These are phyloP conservation scores for Penicillium sclerotiorum DNA, from an alignment of 2,329 filamentous ascomycete species.

Conservation along the genomic window DNA sequence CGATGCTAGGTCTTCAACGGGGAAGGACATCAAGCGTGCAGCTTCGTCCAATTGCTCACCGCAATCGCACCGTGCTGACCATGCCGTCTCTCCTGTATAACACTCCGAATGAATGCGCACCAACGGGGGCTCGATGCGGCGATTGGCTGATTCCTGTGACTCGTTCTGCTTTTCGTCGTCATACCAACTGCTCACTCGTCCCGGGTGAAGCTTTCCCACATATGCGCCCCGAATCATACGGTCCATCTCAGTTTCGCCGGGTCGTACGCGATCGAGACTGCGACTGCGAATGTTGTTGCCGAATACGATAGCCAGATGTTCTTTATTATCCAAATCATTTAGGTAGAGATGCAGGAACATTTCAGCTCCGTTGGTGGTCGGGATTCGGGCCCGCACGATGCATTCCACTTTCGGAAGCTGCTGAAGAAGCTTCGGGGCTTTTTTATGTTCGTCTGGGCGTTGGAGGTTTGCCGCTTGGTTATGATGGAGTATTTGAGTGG, in stretches of 20 bases:
- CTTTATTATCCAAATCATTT: slow-evolving; percentile 91
- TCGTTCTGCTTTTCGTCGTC: slow-evolving; percentile 41
- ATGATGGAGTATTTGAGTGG: slow-evolving; percentile 33
- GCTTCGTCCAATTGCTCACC: slow-evolving; percentile 97
- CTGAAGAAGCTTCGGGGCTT: slow-evolving; percentile 71
- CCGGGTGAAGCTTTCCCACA: slow-evolving; percentile 81
- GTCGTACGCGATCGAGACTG: slow-evolving; percentile 54
- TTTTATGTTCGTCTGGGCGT: slow-evolving; percentile 42
- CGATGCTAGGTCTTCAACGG: slow-evolving; percentile 38
- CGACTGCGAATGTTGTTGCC: slow-evolving; percentile 78
- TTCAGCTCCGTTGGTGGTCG: slow-evolving; percentile 85
- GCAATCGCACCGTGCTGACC: slow-evolving; percentile 97
- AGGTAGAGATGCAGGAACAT: slow-evolving; percentile 97
- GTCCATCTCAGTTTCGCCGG: slow-evolving; percentile 54
- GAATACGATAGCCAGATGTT: slow-evolving; percentile 96
- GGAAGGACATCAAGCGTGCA: slow-evolving; percentile 84
- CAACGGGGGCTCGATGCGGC: slow-evolving; percentile 60
- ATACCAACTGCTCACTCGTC: slow-evolving; percentile 73
- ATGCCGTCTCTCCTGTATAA: slow-evolving; percentile 97
- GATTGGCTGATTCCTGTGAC: slow-evolving; percentile 20
- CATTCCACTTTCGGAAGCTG: slow-evolving; percentile 85
- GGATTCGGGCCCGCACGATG: slow-evolving; percentile 90
- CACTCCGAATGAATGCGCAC: slow-evolving; percentile 97
- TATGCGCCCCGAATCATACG: slow-evolving; percentile 95
- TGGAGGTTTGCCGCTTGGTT: slow-evolving; percentile 29